phyloP scores from a whole-genome alignment of 768 basidiomycete species.

The Auricularia sp. region DNA sequence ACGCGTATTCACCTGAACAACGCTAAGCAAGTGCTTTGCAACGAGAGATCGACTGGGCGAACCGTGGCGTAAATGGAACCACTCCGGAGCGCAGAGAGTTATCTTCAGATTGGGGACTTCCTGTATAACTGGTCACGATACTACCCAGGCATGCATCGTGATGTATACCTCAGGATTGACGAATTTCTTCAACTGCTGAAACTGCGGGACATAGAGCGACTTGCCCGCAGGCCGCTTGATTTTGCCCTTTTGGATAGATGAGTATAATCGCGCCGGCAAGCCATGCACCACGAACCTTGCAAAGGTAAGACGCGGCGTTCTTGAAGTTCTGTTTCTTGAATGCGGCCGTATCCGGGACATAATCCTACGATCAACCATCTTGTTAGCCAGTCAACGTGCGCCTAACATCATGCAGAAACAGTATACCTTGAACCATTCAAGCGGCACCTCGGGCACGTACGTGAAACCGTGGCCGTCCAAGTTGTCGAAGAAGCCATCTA shows the following conservation, averaged over 20 bases:
- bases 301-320: slow-evolving; percentile 21
- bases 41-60: slow-evolving; percentile 41
- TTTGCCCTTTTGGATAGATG: slow-evolving; percentile 35
- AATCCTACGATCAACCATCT: slow-evolving; percentile 12
- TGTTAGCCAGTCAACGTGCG: background rate
- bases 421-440: slow-evolving; percentile 35
- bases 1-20: slow-evolving; percentile 13
- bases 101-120: slow-evolving; percentile 61
- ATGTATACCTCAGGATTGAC: slow-evolving; percentile 41
- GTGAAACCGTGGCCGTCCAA: slow-evolving; percentile 51
- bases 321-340: slow-evolving; percentile 25
- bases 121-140: slow-evolving; percentile 17
- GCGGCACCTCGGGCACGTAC: slow-evolving; percentile 25
- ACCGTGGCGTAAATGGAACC: slow-evolving; percentile 63
- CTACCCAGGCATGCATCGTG: background rate
- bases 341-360: slow-evolving; percentile 24
- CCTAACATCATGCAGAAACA: slow-evolving; percentile 16
- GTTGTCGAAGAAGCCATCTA: slow-evolving; percentile 57
- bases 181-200: slow-evolving; percentile 46
- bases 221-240: slow-evolving; percentile 40
- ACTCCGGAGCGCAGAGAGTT: slow-evolving; percentile 60
- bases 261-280: background rate
- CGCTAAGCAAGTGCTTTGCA: background rate
- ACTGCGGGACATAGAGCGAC: slow-evolving; percentile 55
- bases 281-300: slow-evolving; percentile 13